Base-by-base conservation (phyloP, 441 rosid genomes). In the Jatropha podagrica region DNA sequence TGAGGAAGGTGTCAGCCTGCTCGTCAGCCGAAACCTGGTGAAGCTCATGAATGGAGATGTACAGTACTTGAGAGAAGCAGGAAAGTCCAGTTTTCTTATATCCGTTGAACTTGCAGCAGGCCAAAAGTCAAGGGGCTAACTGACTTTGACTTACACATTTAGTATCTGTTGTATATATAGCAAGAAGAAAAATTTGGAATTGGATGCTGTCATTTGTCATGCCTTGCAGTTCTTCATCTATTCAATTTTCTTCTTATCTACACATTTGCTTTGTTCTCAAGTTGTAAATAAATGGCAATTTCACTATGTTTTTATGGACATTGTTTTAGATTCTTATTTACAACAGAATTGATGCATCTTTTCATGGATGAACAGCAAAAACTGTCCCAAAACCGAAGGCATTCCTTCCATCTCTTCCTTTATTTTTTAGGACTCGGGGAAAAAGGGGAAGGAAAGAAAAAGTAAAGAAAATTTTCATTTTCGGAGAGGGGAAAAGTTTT, bases 11-110 rank as follows among this genome's bases (percentile, higher is more conserved):
- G 81, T 92, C 72, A 85, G 97, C 73, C 82, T 95, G 80, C 83
- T 91, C 67, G 83, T 95, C 71, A 90, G 99, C 86, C 74, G 90
- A 75, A 93, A 89, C 70, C 81, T 95, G 76, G 85, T 89, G 77
- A 93, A 89, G 81, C 91, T 91, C 69, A 92, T 95, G 98, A 92
- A 89, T 70, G 99, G 99, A 78, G 97, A 95, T 78, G 92, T 95
- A 67, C 96, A 86, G 81, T 95, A 93, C 85, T 76, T 95, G 77
- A 89, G 98, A 83, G 95, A 92, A 85, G 94, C 92, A 17, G 93
- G 93, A 46, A 88, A 83, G 73, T 87, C 97, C 1, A 88, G 89
- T 73, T 90, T 93, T 85, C 91, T 92, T 51, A 54, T 95, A 78
- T 77, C 87, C 5, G 88, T 88, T 1, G 98, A 92, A 82, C 96